Evolutionary conservation across 1,139 yeast species (phyloP), one percentile per base, ranked within the genome.

Genomic region (Geotrichum restrictum): DNA sequence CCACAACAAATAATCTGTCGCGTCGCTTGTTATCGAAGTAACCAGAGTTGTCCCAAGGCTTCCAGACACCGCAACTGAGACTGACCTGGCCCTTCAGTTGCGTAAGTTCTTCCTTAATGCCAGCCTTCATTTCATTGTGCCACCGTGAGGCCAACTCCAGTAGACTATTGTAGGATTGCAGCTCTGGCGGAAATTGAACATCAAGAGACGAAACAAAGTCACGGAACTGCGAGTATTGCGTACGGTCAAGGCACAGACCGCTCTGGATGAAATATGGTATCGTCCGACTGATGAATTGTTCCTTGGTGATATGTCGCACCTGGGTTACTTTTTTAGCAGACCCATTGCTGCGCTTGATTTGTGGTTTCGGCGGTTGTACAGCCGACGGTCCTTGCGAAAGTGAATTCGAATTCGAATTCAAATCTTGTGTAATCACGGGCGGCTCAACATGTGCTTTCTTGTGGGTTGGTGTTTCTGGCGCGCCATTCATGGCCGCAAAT

Each of bases 51-150:
- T 47, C 54, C 47, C 47, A 48, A 10, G 50, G 41, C 29, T 50
- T 50, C 57, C 57, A 54, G 13, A 52, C 38, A 13, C 57, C 57
- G 32, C 57, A 54, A 38, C 52, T 51, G 8, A 54, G 40, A 37
- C 55, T 51, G 22, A 54, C 38, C 13, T 36, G 49, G 27, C 55
- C 55, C 22, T 43, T 47, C 7, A 52, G 42, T 16, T 42, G 21
- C 8, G 36, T 40, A 6, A 54, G 48, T 36, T 52, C 55, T 3
- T 43, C 14, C 36, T 49, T 51, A 34, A 54, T 49, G 7, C 52
- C 49, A 5, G 40, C 48, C 18, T 43, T 45, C 48, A 48, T 49
- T 31, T 46, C 48, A 18, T 50, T 42, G 47, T 51, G 49, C 52
- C 49, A 42, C 36, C 49, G 45, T 19, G 48, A 47, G 3, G 56